A percentile compares a stretch with the other conserved stretches of the same genome.
phyloP scores from a whole-genome alignment of 371 early-diverging fungal genomes.

The Polyrhizophydium stewartii region DNA sequence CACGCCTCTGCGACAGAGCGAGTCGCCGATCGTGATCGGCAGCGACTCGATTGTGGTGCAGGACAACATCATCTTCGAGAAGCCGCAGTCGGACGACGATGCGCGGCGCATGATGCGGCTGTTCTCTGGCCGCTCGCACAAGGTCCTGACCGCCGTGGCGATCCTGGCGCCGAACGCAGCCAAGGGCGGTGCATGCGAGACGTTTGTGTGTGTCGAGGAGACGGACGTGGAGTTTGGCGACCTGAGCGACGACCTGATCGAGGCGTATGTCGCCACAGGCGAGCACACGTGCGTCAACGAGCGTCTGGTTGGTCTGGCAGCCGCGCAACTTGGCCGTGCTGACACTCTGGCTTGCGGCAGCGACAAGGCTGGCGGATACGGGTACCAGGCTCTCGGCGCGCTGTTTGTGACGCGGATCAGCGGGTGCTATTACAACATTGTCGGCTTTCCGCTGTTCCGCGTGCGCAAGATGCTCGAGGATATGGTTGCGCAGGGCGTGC shows the following conservation, averaged over 20 bases:
- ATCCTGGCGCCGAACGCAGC: conserved; percentile 27
- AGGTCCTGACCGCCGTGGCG: conserved; percentile 63
- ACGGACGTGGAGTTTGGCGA: conserved; percentile 46
- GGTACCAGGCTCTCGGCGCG: conserved; percentile 73
- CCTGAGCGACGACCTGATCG: conserved; percentile 45
- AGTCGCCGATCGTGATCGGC: conserved; percentile 64
- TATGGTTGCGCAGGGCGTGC: no score
- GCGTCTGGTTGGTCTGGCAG: no score
- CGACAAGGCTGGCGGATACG: conserved; percentile 87
- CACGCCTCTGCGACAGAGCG: conserved; percentile 16
- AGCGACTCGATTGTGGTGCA: conserved; percentile 77
- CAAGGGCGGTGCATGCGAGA: not conserved
- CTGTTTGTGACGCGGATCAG: conserved; percentile 70
- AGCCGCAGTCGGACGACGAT: conserved; percentile 39
- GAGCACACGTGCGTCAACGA: conserved; percentile 46
- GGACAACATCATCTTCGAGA: conserved; percentile 38
- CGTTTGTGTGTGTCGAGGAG: conserved; percentile 20
- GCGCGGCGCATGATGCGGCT: conserved; percentile 54
- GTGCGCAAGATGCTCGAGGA: not conserved
- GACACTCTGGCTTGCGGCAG: conserved; percentile 1
- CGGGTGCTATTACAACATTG: conserved; percentile 45
- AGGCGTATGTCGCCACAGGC: conserved; percentile 64
- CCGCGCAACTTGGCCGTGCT: conserved; percentile 9
- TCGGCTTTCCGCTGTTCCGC: conserved; percentile 13
- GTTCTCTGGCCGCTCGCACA: conserved; percentile 56